Evolutionary conservation across 2,329 filamentous ascomycete species (phyloP).

Genomic region (Exophiala lecanii-corni): DNA sequence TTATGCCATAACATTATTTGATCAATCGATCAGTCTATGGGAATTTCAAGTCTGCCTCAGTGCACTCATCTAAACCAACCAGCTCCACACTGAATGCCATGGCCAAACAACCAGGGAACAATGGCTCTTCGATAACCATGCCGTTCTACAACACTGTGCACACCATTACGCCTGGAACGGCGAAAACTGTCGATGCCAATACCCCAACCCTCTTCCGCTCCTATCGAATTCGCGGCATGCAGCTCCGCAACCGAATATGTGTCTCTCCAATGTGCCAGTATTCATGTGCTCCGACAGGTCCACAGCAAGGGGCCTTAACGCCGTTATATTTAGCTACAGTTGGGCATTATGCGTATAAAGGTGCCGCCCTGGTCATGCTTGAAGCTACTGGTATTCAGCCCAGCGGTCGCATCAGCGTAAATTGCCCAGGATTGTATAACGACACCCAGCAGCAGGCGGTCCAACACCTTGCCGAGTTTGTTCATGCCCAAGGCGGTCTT

Average conservation of each 20-base stretch:
- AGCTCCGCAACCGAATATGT: constrained; percentile 61
- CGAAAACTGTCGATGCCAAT: no score
- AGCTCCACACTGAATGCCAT: no score
- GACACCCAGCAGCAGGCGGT: constrained; percentile 66
- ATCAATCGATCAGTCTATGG: no score
- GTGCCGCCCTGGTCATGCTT: constrained; percentile 68
- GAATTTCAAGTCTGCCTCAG: no score
- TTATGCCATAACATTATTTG: no score
- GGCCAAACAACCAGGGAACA: no score
- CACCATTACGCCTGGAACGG: no score
- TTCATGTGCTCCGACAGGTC: constrained; percentile 55
- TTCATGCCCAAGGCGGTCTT: constrained; percentile 56
- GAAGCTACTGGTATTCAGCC: constrained; percentile 73
- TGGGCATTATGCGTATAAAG: constrained; percentile 69
- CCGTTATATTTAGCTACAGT: constrained; percentile 78
- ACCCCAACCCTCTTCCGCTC: constrained; percentile 35
- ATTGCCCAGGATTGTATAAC: constrained; percentile 75
- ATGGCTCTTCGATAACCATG: no score
- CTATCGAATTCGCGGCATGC: constrained; percentile 41
- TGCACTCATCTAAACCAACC: no score
- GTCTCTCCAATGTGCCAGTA: constrained; percentile 64
- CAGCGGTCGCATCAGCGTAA: constrained; percentile 75
- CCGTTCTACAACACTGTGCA: no score
- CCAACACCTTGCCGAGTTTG: constrained; percentile 26
- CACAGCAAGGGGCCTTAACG: constrained; percentile 56